These are phyloP conservation scores for Aspergillus intermedius DNA, from an alignment of 2,329 filamentous ascomycete genomes.

Conservation along the genomic window DNA sequence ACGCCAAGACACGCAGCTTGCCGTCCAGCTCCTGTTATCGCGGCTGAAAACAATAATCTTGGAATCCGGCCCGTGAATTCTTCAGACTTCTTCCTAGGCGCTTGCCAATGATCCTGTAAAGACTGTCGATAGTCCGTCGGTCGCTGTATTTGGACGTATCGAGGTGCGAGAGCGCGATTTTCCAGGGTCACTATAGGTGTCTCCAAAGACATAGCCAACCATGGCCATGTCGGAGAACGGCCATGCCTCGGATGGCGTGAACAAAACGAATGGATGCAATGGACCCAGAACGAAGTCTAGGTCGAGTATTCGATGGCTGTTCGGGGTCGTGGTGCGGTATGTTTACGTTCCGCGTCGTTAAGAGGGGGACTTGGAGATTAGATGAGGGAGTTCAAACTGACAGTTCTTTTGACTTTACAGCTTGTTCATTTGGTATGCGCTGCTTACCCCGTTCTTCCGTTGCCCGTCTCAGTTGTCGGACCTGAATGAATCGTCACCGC, in stretches of 20 bases:
- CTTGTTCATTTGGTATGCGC: slow-evolving; percentile 75
- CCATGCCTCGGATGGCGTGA: slow-evolving; percentile 13
- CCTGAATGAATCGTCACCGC: slow-evolving; percentile 63
- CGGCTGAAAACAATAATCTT: background rate
- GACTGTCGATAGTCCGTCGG: background rate
- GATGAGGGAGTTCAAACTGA: background rate
- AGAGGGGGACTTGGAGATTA: background rate
- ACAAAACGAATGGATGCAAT: slow-evolving; percentile 10
- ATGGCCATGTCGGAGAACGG: slow-evolving; percentile 25
- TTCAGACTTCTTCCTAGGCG: background rate
- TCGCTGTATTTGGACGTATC: background rate
- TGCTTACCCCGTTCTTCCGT: slow-evolving; percentile 72
- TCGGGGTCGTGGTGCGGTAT: slow-evolving; percentile 31
- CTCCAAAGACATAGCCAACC: slow-evolving; percentile 7
- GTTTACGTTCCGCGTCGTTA: slow-evolving; percentile 4
- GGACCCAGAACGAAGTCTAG: slow-evolving; percentile 8
- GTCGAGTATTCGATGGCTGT: slow-evolving; percentile 25
- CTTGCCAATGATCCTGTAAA: background rate
- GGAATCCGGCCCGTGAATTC: background rate
- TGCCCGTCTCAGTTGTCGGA: slow-evolving; percentile 67
- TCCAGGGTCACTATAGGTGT: slow-evolving; percentile 4
- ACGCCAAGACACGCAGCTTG: slow-evolving; percentile 5
- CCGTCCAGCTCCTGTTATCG: background rate
- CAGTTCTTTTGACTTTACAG: slow-evolving; percentile 38
- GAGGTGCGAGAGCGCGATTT: background rate